Conservation (phyloP, 768 basidiomycete species). For the Pleurotus cornucopiae region DNA sequence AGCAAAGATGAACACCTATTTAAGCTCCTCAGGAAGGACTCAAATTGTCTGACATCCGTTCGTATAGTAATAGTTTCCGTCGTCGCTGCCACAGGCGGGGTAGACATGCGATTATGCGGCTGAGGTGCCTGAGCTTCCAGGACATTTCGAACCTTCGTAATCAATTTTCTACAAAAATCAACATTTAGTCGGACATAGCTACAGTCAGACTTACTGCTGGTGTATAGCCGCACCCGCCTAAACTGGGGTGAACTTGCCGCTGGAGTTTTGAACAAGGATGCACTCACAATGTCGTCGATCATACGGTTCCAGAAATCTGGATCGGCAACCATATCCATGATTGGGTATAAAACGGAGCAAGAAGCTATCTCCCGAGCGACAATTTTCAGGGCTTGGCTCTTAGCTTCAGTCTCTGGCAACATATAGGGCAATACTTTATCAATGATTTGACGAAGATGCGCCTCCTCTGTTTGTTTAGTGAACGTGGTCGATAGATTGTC, state of each 20-base stretch:
- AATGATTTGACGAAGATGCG: slow-evolving; percentile 69
- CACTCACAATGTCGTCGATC: slow-evolving; percentile 85
- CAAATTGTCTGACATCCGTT: slow-evolving; percentile 81
- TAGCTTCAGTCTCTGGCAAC: slow-evolving; percentile 71
- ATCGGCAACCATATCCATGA: slow-evolving; percentile 91
- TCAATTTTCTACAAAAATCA: slow-evolving; percentile 55
- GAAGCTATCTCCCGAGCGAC: slow-evolving; percentile 80
- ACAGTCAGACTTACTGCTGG: slow-evolving; percentile 34
- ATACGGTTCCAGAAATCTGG: slow-evolving; percentile 96
- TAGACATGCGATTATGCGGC: slow-evolving; percentile 36
- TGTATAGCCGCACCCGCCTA: slow-evolving; percentile 50
- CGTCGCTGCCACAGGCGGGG: slow-evolving; percentile 29
- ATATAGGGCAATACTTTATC: slow-evolving; percentile 69
- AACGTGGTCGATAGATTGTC: slow-evolving; percentile 86
- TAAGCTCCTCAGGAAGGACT: slow-evolving; percentile 87
- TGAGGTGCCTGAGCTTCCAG: slow-evolving; percentile 75
- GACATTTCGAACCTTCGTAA: slow-evolving; percentile 82
- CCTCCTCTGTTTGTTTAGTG: slow-evolving; percentile 86
- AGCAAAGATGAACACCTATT: slow-evolving; percentile 74
- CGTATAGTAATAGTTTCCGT: slow-evolving; percentile 78
- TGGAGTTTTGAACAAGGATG: neutral
- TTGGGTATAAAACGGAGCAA: slow-evolving; percentile 77
- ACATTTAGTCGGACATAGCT: no score
- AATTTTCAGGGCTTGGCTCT: slow-evolving; percentile 65
- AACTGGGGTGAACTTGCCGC: neutral